These are phyloP conservation scores for Trichoderma sp. DNA, from an alignment of 2,329 filamentous ascomycete species.

Conservation along the genomic window DNA sequence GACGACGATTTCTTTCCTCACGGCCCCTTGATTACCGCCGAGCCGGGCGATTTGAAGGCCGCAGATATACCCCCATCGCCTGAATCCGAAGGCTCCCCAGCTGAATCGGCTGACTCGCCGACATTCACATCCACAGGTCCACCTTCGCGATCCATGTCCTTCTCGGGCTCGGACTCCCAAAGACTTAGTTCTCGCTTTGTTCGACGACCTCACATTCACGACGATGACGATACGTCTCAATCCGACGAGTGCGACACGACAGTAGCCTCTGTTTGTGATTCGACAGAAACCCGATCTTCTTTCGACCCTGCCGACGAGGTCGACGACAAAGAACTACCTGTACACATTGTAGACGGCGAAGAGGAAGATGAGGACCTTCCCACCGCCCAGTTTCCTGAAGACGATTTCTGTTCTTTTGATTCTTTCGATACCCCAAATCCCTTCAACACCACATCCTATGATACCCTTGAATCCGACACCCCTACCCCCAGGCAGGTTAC, in stretches of 20 bases:
- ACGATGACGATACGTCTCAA: constrained; percentile 52
- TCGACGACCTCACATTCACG: constrained; percentile 39
- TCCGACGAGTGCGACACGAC: constrained; percentile 51
- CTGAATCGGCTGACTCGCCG: constrained; percentile 47
- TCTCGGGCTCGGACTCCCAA: constrained; percentile 56
- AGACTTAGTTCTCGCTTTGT: constrained; percentile 41
- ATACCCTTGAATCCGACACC: constrained; percentile 49
- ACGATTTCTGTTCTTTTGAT: constrained; percentile 40
- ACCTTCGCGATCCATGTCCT: constrained; percentile 55
- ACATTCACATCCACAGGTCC: constrained; percentile 43
- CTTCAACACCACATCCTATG: constrained; percentile 34
- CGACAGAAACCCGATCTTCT: constrained; percentile 46
- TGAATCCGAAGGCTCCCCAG: constrained; percentile 55
- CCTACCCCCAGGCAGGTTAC: constrained; percentile 47
- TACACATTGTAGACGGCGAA: constrained; percentile 41
- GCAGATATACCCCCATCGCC: constrained; percentile 41
- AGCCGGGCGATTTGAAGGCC: constrained; percentile 43
- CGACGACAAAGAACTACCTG: constrained; percentile 37
- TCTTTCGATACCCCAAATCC: constrained; percentile 38
- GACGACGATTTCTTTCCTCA: constrained; percentile 45
- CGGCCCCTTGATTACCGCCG: constrained; percentile 49
- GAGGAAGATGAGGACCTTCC: constrained; percentile 43
- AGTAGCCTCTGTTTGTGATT: constrained; percentile 51
- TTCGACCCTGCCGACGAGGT: constrained; percentile 40
- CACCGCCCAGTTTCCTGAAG: constrained; percentile 47